phyloP scores from a whole-genome alignment of 306 rosid genomes.

The Lathyrus oleraceus region DNA sequence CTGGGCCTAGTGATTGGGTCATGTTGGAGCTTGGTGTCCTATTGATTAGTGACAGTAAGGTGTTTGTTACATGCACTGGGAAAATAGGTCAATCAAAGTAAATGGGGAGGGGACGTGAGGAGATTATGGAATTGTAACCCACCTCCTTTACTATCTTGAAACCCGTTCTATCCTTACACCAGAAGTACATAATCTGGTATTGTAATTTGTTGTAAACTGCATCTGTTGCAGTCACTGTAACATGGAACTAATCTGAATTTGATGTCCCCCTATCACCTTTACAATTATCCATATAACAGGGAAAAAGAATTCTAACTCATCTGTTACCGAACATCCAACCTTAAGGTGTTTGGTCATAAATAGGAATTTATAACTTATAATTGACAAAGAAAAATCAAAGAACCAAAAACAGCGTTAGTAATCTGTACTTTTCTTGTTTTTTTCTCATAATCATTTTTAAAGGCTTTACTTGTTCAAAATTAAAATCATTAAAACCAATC shows the following conservation, averaged over 20 bases:
- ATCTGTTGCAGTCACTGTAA: background rate
- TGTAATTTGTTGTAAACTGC: background rate
- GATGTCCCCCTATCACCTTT: background rate
- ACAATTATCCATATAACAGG: background rate
- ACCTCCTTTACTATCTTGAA: background rate
- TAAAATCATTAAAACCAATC: background rate
- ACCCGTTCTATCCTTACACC: background rate
- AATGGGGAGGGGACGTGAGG: background rate
- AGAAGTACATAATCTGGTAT: background rate
- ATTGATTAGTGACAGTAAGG: no score
- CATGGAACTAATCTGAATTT: background rate
- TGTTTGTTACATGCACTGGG: no score
- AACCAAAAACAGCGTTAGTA: background rate
- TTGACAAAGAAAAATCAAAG: background rate
- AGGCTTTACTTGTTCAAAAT: background rate
- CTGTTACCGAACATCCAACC: background rate
- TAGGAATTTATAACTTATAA: background rate
- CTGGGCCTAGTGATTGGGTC: no score
- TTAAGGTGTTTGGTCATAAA: background rate
- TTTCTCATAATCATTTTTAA: background rate
- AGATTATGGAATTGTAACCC: background rate
- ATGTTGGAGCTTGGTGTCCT: no score
- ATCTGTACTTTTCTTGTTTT: background rate
- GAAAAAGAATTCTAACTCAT: background rate
- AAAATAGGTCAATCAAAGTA: background rate